Evolutionary conservation across 805 yeast species (phyloP), one percentile per base, ranked within the genome.

Genomic region (Kluyveromyces lactis): DNA sequence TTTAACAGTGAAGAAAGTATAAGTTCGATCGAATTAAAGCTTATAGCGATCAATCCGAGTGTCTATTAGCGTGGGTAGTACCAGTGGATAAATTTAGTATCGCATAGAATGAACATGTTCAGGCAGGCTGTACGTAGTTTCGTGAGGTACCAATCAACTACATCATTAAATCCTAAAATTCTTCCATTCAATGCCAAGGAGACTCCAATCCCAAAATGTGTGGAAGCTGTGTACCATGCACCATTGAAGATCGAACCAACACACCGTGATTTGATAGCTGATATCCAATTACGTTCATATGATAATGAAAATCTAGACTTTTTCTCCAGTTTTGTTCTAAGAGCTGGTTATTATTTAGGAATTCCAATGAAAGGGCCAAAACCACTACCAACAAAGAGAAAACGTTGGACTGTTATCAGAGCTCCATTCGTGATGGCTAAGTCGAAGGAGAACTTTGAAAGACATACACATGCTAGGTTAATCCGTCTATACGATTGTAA

Each of bases 391-490:
- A 78, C 82, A 3, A 81, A 77, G 56, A 75, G 79, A 51, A 84
- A 90, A 62, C 75, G 87, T 50, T 90, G 95, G 86, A 92, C 98
- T 0, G 95, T 92, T 32, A 87, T 82, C 53, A 76, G 81, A 59
- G 79, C 95, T 3, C 97, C 97, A 1, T 92, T 92, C 60, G 95
- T 84, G 16, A 92, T 86, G 56, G 95, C 97, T 38, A 89, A 87
- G 60, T 73, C 92, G 8, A 92, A 92, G 66, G 95, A 90, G 67
- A 92, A 90, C 69, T 92, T 84, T 64, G 84, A 85, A 67, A 79
- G 97, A 67, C 72, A 75, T 36, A 92, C 97, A 1, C 84, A 77
- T 60, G 77, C 81, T 51, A 76, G 95, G 46, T 60, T 74, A 44
- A 68, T 92, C 48, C 72, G 71, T 49, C 83, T 86, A 21, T 87